These are phyloP conservation scores for Neopestalotiopsis clavispora DNA, from an alignment of 2,329 filamentous ascomycete species.

Conservation along the genomic window DNA sequence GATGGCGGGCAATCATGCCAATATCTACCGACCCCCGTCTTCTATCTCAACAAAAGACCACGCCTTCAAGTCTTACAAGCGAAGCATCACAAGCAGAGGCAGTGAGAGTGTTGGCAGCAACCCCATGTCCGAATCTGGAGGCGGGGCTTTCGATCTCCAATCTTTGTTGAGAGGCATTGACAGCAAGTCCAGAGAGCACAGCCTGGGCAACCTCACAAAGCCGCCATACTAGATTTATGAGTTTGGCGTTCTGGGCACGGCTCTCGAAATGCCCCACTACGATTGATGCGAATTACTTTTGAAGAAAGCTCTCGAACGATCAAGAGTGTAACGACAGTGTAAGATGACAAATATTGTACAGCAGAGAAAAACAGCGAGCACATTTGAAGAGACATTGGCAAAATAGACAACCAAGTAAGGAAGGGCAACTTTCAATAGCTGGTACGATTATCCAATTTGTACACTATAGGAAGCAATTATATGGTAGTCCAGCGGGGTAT, in stretches of 20 bases:
- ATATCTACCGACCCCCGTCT: slow-evolving; percentile 29
- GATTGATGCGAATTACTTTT: too few relatives aligned
- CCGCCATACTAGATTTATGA: slow-evolving; percentile 32
- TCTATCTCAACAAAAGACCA: slow-evolving; percentile 42
- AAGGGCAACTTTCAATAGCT: slow-evolving; percentile 12
- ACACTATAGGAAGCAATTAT: not conserved
- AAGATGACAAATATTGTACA: not conserved
- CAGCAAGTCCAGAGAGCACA: slow-evolving; percentile 37
- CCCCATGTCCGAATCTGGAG: slow-evolving; percentile 26
- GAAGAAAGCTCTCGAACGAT: not conserved
- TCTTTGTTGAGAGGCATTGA: slow-evolving; percentile 39
- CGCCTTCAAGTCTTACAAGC: slow-evolving; percentile 33
- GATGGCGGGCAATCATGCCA: slow-evolving; percentile 28
- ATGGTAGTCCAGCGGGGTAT: not conserved
- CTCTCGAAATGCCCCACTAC: not conserved
- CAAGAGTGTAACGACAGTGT: not conserved
- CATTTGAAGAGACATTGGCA: not conserved
- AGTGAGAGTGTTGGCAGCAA: slow-evolving; percentile 32
- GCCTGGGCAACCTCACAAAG: slow-evolving; percentile 36
- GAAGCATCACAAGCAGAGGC: slow-evolving; percentile 33
- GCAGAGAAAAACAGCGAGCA: not conserved
- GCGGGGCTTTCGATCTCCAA: slow-evolving; percentile 35
- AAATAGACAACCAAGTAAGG: not conserved
- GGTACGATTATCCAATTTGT: not conserved
- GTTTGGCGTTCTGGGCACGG: not conserved